Percentiles rank a stretch among this genome's conserved stretches.
phyloP scores from a whole-genome alignment of 106 monocot species.

The Dendrobium officinale region DNA sequence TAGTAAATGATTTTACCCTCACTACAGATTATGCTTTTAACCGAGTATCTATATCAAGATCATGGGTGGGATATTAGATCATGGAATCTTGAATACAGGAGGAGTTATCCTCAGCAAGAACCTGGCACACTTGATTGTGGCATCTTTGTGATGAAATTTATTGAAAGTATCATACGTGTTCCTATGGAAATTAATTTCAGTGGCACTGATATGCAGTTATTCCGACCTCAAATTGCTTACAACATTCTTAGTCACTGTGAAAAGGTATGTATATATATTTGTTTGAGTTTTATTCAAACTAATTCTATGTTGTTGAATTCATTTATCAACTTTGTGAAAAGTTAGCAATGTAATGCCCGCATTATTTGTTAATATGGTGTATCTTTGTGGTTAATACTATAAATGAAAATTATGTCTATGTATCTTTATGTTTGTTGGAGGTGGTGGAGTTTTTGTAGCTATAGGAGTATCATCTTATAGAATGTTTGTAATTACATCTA shows the following conservation, averaged over 20 bases:
- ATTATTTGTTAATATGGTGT: too few relatives aligned
- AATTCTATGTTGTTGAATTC: not conserved
- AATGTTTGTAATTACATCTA: too few relatives aligned
- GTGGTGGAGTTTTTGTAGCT: too few relatives aligned
- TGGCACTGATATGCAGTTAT: not conserved
- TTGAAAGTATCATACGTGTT: slow-evolving; percentile 1
- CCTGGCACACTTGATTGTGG: slow-evolving; percentile 5
- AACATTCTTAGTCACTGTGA: not conserved
- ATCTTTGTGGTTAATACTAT: too few relatives aligned
- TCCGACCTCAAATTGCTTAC: slow-evolving; percentile 8
- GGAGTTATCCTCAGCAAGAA: slow-evolving; percentile 7
- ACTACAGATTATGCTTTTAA: slow-evolving; percentile 3
- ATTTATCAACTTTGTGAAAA: not conserved
- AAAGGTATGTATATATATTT: not conserved
- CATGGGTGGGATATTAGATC: slow-evolving; percentile 8
- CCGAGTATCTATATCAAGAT: not conserved
- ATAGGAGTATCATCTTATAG: too few relatives aligned
- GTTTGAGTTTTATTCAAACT: not conserved
- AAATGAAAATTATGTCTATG: too few relatives aligned
- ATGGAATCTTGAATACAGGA: slow-evolving; percentile 1
- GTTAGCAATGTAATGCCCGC: not conserved
- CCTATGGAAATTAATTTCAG: not conserved
- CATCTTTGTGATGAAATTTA: slow-evolving; percentile 7
- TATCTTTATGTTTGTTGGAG: too few relatives aligned
- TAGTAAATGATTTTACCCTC: not conserved